phyloP scores from a whole-genome alignment of 2,329 filamentous ascomycete species.

The Nannizzia gypsea region DNA sequence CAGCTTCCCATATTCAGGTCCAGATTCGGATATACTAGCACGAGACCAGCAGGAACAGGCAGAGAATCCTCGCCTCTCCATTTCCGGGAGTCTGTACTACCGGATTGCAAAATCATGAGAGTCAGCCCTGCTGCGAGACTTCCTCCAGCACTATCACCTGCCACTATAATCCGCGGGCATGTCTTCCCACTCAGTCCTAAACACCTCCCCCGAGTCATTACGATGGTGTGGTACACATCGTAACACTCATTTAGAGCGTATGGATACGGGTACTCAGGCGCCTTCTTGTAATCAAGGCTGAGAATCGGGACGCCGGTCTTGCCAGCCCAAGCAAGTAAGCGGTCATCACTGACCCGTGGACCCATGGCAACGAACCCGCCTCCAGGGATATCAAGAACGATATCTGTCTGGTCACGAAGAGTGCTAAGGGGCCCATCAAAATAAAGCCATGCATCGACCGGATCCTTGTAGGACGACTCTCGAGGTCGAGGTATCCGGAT shows the following conservation, averaged over 20 bases:
- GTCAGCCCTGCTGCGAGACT: conserved; percentile 70
- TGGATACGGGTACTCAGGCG: conserved; percentile 72
- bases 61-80: conserved; percentile 49
- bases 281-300: conserved; percentile 83
- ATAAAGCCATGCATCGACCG: conserved; percentile 80
- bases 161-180: conserved; percentile 57
- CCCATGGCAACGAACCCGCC: conserved; percentile 96
- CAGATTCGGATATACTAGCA: conserved; percentile 78
- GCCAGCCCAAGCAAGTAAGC: conserved; percentile 81
- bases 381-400: conserved; percentile 83
- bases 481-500: conserved; percentile 73
- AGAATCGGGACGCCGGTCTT: conserved; percentile 79
- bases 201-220: conserved; percentile 60
- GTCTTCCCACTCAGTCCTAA: conserved; percentile 58
- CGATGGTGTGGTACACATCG: conserved; percentile 66
- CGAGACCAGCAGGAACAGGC: conserved; percentile 63
- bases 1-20: conserved; percentile 98
- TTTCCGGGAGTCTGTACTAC: conserved; percentile 44
- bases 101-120: conserved; percentile 78
- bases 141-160: conserved; percentile 71
- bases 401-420: conserved; percentile 59
- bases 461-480: conserved; percentile 70
- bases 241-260: conserved; percentile 81
- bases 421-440: conserved; percentile 78
- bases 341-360: conserved; percentile 88